Evolutionary conservation across 176 grass and related monocot genomes (phyloP), one percentile per base, ranked within the genome.

Genomic region (Pharus latifolius): DNA sequence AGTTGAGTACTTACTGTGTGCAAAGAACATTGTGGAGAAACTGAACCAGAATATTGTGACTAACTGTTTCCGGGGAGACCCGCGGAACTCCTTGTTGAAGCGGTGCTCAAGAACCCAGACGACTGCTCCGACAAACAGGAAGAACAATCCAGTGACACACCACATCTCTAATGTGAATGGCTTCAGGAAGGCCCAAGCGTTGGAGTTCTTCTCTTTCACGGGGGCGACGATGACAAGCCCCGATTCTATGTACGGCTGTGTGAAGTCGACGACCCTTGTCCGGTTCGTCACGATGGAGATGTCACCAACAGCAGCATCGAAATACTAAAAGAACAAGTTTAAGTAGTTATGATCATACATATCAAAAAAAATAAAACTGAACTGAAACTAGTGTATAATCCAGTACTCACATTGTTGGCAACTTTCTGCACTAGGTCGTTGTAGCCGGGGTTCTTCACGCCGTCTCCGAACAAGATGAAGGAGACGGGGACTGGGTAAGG

Each of bases 1-100:
- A 10, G 20, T n/a, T 14, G 0, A 65, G 26, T 63, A 56, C 89
- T 60, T 79, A 91, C 87, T 84, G 63, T 92, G 89, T 1, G 84
- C 81, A 74, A 90, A 90, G 51, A 97, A 97, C 86, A 92, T 92
- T 0, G 94, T 92, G 2, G 94, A 97, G 67, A 97, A 92, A 65
- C 89, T 92, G 78, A 97, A 97, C 87, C 84, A 96, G 76, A 83
- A 91, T 25, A 96, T 80, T 17, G 91, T 96, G 16, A 87, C 82
- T 24, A 91, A 7, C 79, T 96, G 91, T 29, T 82, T 58, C 58
- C 73, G 40, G 2, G 91, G 91, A 5, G 87, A 81, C 0, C 91
- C 91, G 7, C 91, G 40, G 68, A 96, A 96, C 15, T 96, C 84
- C 1, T 37, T 29, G 82, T 91, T 96, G 16, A 67, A 79, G 0